These are phyloP conservation scores for Periconia digitata DNA, from an alignment of 2,329 filamentous ascomycete species.

Conservation along the genomic window DNA sequence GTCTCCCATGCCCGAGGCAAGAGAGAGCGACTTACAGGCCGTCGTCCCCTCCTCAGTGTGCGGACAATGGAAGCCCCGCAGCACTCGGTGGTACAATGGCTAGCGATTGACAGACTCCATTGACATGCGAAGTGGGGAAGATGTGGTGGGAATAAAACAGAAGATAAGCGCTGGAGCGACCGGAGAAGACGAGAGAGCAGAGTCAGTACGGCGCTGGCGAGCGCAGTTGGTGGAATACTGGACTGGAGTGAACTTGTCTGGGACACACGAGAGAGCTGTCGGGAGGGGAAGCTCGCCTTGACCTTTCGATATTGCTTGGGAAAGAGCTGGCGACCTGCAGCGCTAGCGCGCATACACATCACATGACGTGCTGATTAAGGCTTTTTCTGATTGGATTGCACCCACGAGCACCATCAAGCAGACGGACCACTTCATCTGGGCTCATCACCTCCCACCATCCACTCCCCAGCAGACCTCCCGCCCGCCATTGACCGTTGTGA, in stretches of 20 bases:
- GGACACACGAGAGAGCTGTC: slow-evolving; percentile 9
- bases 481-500: slow-evolving; percentile 31
- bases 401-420: not conserved
- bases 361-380: not conserved
- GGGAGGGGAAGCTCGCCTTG: slow-evolving; percentile 6
- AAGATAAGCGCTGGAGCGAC: not conserved
- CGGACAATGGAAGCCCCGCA: slow-evolving; percentile 48
- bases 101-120: slow-evolving; percentile 47
- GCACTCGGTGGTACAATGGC: slow-evolving; percentile 44
- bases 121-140: slow-evolving; percentile 27
- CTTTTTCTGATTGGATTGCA: not conserved
- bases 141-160: slow-evolving; percentile 1
- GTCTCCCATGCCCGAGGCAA: not conserved
- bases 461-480: slow-evolving; percentile 14
- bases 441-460: too few species aligned
- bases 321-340: slow-evolving; percentile 12
- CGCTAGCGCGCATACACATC: slow-evolving; percentile 1
- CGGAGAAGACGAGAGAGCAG: not conserved
- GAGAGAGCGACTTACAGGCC: slow-evolving; percentile 33
- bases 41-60: slow-evolving; percentile 46
- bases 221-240: too few species aligned
- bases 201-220: not conserved
- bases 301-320: slow-evolving; percentile 2
- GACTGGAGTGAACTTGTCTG: too few species aligned
- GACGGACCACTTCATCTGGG: too few species aligned